These are phyloP conservation scores for Pholiota adiposa DNA, from an alignment of 1,284 basidiomycete genomes.

Conservation along the genomic window DNA sequence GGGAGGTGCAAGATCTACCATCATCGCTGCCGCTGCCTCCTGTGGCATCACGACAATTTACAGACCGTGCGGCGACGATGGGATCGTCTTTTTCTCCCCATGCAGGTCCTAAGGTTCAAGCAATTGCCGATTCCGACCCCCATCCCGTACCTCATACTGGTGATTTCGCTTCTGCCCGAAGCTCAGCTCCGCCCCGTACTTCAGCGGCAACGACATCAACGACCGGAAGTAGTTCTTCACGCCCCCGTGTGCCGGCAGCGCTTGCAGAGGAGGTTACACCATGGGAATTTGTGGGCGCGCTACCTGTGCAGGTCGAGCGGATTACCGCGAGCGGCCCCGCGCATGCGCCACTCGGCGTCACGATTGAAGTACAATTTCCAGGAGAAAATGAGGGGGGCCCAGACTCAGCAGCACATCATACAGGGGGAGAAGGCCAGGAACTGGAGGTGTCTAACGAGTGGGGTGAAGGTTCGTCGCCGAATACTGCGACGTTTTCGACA, in stretches of 20 bases:
- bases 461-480: not conserved
- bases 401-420: not conserved
- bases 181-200: not conserved
- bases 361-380: not conserved
- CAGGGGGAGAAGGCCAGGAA: not conserved
- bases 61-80: not conserved
- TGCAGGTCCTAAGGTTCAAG: not conserved
- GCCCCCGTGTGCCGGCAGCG: conserved; percentile 6
- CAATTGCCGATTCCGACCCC: no score
- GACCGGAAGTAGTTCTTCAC: not conserved
- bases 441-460: not conserved
- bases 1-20: conserved; percentile 28
- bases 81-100: not conserved
- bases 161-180: not conserved
- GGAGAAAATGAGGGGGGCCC: not conserved
- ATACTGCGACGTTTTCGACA: not conserved
- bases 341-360: not conserved
- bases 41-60: not conserved
- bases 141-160: not conserved
- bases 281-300: conserved; percentile 24
- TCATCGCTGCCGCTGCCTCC: not conserved
- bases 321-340: not conserved
- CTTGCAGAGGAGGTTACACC: conserved; percentile 28
- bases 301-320: not conserved
- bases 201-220: not conserved